Conservation (phyloP, 148 eudicot species). For the Suaeda aralocaspica region DNA sequence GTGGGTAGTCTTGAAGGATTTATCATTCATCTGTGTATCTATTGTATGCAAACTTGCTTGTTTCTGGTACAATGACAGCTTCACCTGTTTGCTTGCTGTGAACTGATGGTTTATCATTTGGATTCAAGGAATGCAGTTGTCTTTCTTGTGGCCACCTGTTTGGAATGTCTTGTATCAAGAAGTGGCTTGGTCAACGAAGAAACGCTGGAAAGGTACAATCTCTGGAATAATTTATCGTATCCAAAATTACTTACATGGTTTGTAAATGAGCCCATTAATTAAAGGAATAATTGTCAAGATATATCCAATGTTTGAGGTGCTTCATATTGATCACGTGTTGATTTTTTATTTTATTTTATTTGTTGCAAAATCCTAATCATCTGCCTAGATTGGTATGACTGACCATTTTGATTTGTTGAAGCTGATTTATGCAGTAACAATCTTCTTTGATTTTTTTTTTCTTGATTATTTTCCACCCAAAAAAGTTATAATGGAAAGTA, state of each 20-base stretch:
- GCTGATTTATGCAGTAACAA: too few species aligned
- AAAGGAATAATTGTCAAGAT: neutral
- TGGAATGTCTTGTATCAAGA: constrained; percentile 76
- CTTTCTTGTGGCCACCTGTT: constrained; percentile 91
- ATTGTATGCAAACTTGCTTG: neutral
- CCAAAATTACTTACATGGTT: neutral
- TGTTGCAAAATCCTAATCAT: too few species aligned
- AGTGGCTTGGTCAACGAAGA: constrained; percentile 60
- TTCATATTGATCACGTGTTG: too few species aligned
- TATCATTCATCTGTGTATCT: neutral
- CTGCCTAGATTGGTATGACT: too few species aligned
- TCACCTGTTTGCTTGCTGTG: constrained; percentile 1
- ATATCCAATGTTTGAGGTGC: too few species aligned
- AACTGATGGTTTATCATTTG: constrained; percentile 10
- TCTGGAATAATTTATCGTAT: neutral
- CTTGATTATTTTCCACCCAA: too few species aligned
- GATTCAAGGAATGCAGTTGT: constrained; percentile 46
- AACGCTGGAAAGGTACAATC: constrained; percentile 60
- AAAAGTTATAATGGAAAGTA: too few species aligned
- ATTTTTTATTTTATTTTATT: too few species aligned
- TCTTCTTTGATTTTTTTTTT: too few species aligned
- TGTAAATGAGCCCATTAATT: neutral
- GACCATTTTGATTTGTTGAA: too few species aligned
- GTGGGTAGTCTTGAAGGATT: neutral
- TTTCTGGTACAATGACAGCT: constrained; percentile 1